Conservation (phyloP, 2,329 filamentous ascomycete genomes). For the Penicillium frequentans region DNA sequence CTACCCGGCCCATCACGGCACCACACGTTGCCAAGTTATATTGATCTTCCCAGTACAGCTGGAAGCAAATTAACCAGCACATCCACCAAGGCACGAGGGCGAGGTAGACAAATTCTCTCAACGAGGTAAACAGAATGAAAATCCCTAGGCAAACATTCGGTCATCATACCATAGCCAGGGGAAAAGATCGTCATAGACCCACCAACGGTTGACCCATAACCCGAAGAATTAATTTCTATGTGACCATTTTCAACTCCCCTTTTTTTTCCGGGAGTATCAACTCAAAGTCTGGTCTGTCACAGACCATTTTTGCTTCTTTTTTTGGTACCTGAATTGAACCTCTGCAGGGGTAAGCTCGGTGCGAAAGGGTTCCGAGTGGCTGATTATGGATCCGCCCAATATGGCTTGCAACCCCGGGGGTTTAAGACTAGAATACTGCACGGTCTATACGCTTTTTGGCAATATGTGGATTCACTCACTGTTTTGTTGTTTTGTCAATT, state of each 20-base stretch:
- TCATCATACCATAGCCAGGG: constrained; percentile 7
- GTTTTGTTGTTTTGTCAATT: background rate
- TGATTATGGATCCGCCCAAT: constrained; percentile 5
- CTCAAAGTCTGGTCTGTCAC: background rate
- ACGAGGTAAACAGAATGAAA: constrained; percentile 6
- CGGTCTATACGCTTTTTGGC: constrained; percentile 6
- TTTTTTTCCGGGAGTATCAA: background rate
- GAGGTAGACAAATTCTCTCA: background rate
- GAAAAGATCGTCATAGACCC: constrained; percentile 14
- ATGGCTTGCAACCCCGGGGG: constrained; percentile 4
- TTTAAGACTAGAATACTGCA: constrained; percentile 10
- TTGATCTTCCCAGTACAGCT: background rate
- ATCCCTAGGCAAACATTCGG: constrained; percentile 12
- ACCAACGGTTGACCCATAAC: constrained; percentile 12
- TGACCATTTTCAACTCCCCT: constrained; percentile 6
- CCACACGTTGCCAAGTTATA: background rate
- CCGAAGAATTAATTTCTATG: constrained; percentile 8
- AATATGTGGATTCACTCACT: background rate
- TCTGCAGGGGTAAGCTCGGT: background rate
- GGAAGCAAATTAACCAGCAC: background rate
- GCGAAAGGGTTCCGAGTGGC: constrained; percentile 7
- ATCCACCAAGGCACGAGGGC: constrained; percentile 7
- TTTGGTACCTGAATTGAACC: background rate
- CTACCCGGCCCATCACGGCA: background rate
- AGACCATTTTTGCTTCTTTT: background rate